Evolutionary conservation across 1,284 basidiomycete species (phyloP), one percentile per base, ranked within the genome.

Genomic region (Mycosarcoma maydis): DNA sequence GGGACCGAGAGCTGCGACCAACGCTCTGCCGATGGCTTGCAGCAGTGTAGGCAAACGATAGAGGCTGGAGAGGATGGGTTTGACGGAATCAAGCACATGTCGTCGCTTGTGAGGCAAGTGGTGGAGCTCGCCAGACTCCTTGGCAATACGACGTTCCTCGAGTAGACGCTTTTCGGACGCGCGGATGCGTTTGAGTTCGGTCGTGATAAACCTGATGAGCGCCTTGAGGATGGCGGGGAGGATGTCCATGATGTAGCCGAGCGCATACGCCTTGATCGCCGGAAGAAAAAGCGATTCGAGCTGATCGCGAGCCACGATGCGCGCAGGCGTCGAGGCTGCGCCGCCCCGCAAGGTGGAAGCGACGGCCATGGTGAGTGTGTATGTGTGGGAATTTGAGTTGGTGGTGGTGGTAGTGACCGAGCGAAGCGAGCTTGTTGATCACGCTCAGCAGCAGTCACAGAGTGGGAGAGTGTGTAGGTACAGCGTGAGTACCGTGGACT

Each of bases 201-300:
- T 14, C 26, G 54, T 54, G 49, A 71, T 42, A 55, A 64, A 78
- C 13, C 56, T 52, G 37, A 78, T 51, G 39, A 78, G 49, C 9
- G 60, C 62, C 38, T 77, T 78, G 57, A 78, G 65, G 37, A 78
- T 62, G 44, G 75, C 61, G 10, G 76, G 76, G 6, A 78, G 54
- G 44, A 68, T 60, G 48, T 78, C 76, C 54, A 75, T 60, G 17
- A 72, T 40, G 50, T 77, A 77, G 43, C 76, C 76, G 23, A 78
- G 45, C 20, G 73, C 29, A 46, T 71, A 78, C 3, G 76, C 73
- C 42, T 75, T 72, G 33, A 52, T 42, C 4, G 75, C 75, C 11
- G 76, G 76, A 47, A 71, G 53, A 34, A 75, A 56, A 27, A 73
- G 60, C 34, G 60, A 45, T 43, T 69, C 66, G 57, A 69, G 50